A percentile compares a stretch with the other conserved stretches of the same genome.
Conservation (phyloP, 164 flowering plant genomes). For the Annona cherimola region DNA sequence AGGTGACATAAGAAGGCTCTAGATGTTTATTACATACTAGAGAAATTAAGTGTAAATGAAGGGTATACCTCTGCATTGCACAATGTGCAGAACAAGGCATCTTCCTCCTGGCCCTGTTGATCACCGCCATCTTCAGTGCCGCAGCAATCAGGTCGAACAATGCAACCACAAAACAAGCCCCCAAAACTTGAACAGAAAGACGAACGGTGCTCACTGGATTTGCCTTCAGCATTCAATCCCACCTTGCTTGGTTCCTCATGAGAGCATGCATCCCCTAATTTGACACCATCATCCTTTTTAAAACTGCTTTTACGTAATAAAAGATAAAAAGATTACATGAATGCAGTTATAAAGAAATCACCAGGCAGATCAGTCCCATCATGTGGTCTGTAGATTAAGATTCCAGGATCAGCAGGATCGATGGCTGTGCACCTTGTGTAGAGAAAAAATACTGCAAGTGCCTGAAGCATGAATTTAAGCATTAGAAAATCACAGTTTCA, state of each 20-base stretch:
- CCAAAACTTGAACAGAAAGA: conserved; percentile 45
- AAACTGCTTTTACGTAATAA: background rate
- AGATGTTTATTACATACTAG: background rate
- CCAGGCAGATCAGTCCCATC: conserved; percentile 39
- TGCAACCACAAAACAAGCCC: conserved; percentile 54
- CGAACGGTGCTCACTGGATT: conserved; percentile 22
- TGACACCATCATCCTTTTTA: conserved; percentile 5
- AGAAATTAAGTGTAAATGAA: background rate
- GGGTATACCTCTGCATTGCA: conserved; percentile 87
- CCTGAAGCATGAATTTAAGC: conserved; percentile 37
- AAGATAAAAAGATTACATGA: background rate
- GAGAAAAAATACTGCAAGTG: conserved; percentile 65
- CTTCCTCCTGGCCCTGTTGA: conserved; percentile 62
- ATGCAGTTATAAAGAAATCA: conserved; percentile 23
- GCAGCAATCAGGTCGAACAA: conserved; percentile 78
- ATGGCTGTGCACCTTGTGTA: conserved; percentile 89
- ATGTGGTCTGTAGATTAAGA: conserved; percentile 42
- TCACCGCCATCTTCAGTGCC: conserved; percentile 44
- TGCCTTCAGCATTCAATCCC: conserved; percentile 35
- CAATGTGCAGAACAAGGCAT: conserved; percentile 88
- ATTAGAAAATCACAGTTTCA: background rate
- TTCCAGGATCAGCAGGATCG: conserved; percentile 97
- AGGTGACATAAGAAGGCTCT: background rate
- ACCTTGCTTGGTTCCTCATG: conserved; percentile 47
- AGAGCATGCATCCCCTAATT: conserved; percentile 35